Evolutionary conservation across 306 rosid species (phyloP).

Genomic region (Lathyrus oleraceus): DNA sequence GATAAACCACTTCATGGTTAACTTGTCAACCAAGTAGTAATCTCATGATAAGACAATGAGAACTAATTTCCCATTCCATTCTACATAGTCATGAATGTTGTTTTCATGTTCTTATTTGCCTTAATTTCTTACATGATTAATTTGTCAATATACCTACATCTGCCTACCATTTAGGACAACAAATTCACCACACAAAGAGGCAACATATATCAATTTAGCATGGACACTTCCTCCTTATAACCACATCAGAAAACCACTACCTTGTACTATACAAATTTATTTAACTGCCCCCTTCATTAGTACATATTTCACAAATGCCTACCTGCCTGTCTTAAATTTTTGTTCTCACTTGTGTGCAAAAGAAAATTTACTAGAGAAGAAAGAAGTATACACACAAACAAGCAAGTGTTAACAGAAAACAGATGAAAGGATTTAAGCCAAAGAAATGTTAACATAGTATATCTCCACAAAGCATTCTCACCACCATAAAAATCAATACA

Average conservation of each 20-base stretch:
- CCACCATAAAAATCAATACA: neutral
- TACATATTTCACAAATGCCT: constrained; percentile 1
- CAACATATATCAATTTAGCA: neutral
- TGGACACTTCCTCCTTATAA: neutral
- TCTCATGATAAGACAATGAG: constrained; percentile 1
- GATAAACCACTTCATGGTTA: neutral
- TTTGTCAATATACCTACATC: neutral
- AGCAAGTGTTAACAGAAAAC: neutral
- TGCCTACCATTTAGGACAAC: neutral
- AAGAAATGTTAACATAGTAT: neutral
- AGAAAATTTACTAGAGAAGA: neutral
- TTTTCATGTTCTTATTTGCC: neutral
- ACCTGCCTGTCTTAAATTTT: neutral
- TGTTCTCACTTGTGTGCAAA: neutral
- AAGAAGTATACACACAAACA: constrained; percentile 12
- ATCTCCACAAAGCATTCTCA: constrained; percentile 14
- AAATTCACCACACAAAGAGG: neutral
- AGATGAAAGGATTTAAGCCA: neutral
- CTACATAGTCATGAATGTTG: neutral
- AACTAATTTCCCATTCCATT: neutral
- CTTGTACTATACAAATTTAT: neutral
- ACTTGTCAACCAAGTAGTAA: neutral
- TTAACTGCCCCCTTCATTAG: neutral
- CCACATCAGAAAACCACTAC: neutral
- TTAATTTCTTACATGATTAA: neutral